phyloP scores from a whole-genome alignment of 305 asterid species.

The Fraxinus ornus region DNA sequence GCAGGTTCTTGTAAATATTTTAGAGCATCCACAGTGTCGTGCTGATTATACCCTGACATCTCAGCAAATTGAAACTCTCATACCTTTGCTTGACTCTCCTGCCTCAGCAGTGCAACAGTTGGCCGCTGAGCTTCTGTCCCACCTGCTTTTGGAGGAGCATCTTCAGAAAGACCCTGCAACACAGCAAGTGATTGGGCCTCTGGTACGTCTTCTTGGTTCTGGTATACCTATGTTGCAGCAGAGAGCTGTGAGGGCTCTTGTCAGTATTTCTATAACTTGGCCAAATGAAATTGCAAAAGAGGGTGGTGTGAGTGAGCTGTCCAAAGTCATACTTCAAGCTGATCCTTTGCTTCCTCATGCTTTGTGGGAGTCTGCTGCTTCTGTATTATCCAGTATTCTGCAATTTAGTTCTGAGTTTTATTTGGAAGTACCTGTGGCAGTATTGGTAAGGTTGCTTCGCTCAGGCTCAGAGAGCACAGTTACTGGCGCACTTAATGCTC shows the following conservation, averaged over 20 bases:
- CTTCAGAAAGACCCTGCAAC: conserved; percentile 71
- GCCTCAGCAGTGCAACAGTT: conserved; percentile 80
- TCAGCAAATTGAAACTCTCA: conserved; percentile 80
- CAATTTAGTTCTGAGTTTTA: conserved; percentile 80
- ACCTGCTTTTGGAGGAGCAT: conserved; percentile 74
- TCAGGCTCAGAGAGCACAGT: conserved; percentile 74
- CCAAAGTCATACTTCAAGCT: conserved; percentile 84
- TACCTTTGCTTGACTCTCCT: conserved; percentile 83
- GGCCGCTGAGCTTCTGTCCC: conserved; percentile 83
- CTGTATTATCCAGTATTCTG: conserved; percentile 67
- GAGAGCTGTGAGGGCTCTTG: conserved; percentile 79
- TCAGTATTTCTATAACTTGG: conserved; percentile 62
- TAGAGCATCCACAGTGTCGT: conserved; percentile 95
- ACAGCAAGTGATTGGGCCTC: conserved; percentile 72
- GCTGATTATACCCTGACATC: conserved; percentile 73
- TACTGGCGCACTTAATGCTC: conserved; percentile 77
- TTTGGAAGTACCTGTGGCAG: conserved; percentile 87
- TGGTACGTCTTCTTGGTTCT: conserved; percentile 70
- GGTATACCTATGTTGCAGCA: conserved; percentile 75
- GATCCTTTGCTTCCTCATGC: conserved; percentile 83
- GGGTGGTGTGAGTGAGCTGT: conserved; percentile 94
- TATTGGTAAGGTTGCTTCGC: conserved; percentile 81
- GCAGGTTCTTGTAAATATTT: conserved; percentile 93
- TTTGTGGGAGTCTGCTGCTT: conserved; percentile 88
- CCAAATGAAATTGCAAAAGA: conserved; percentile 97